Base-by-base conservation (phyloP, 345 rosid genomes). In the Lepidium sativum region DNA sequence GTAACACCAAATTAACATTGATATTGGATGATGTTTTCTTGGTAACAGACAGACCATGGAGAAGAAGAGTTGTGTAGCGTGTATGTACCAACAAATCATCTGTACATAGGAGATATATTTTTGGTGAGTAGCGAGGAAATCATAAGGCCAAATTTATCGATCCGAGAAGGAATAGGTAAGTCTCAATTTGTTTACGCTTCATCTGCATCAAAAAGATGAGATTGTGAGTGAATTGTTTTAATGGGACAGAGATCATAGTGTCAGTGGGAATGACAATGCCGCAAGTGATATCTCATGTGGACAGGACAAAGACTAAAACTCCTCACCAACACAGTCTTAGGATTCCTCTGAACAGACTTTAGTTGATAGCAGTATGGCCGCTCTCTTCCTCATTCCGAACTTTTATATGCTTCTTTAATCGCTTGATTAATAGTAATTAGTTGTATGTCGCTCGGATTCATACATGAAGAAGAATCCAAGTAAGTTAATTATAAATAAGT, bases 251-350 rank as follows among this genome's bases (percentile, higher is more conserved):
- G 76, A 90, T 90, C 33, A 85, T 87, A 60, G 90, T 90, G 14
- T 87, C 97, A n/a, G 82, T 85, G 0, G 97, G 97, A 12, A 90
- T 90, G 97, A 82, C 97, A 14, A 87, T 90, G 95, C 97, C 97
- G 0, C 88, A 85, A 67, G 76, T 85, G 50, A 75, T 90, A 56
- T 79, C 95, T 69, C 82, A 80, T 16, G 51, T 72, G 38, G 83
- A 85, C 54, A 82, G 83, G 69, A 65, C 41, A 43, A 78, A 78
- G 72, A 50, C 17, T 21, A 48, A 38, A 50, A 43, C 68, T 69
- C 72, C 79, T 43, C 76, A 74, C 73, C 76, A 77, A 76, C 83
- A 74, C n/a, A n/a, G 75, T 42, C 80, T 54, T 55, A 80, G 84
- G 74, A 74, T 84, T 60, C 89, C 83, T 29, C 73, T 83, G 15